Evolutionary conservation across 495 filamentous ascomycete species (phyloP).

Genomic region (Cryomyces antarcticus): DNA sequence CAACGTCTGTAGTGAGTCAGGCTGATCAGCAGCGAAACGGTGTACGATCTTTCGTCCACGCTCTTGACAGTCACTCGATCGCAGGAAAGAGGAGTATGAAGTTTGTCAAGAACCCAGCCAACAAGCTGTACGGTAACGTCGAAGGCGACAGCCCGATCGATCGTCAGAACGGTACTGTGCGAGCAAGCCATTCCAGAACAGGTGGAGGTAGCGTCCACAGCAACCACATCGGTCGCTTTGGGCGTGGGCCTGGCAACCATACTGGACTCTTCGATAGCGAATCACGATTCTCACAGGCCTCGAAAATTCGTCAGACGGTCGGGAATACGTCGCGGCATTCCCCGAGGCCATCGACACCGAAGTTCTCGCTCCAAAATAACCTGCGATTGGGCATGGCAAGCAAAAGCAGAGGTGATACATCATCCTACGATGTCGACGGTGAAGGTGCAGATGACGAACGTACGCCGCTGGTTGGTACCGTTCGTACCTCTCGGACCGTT

Average conservation of each 20-base stretch:
- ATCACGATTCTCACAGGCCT: conserved; percentile 10
- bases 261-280: conserved; percentile 9
- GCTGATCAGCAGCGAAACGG: conserved; percentile 42
- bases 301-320: conserved; percentile 3
- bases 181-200: conserved; percentile 31
- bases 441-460: conserved; percentile 81
- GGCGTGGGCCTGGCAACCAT: conserved; percentile 26
- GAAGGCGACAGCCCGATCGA: conserved; percentile 17
- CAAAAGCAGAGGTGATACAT: conserved; percentile 33
- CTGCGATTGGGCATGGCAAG: conserved; percentile 8
- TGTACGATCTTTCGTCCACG: conserved; percentile 35
- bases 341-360: conserved; percentile 10
- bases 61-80: conserved; percentile 44
- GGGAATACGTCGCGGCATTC: conserved; percentile 3
- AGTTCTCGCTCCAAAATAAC: conserved; percentile 21
- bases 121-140: conserved; percentile 35
- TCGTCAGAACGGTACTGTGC: conserved; percentile 9
- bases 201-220: conserved; percentile 39
- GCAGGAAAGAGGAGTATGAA: conserved; percentile 91
- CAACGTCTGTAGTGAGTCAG: conserved; percentile 73
- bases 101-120: conserved; percentile 71
- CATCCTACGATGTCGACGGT: conserved; percentile 45
- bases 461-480: conserved; percentile 58
- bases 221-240: conserved; percentile 57
- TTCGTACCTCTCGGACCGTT: conserved; percentile 32